Evolutionary conservation across 129 eudicot species (phyloP), one percentile per base, ranked within the genome.

Genomic region (Centrapalus pauciflorus): DNA sequence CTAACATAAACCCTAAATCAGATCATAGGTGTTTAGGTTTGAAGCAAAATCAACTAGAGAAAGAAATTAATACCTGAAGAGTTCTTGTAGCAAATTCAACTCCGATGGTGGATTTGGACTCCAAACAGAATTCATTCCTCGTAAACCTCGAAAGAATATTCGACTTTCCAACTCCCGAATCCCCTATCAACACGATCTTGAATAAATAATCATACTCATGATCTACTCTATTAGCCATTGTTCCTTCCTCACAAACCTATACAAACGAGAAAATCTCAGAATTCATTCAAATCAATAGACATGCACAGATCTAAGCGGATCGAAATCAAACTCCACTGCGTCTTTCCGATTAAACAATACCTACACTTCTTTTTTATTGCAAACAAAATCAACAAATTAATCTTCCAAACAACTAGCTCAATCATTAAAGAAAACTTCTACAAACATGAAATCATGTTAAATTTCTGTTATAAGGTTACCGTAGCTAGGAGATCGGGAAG

Each of bases 101-200:
- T 57, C 79, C 79, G 48, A 75, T 75, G 2, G 79, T 75, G 17
- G 79, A 75, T 66, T 75, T 75, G 10, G 79, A 75, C 49, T 75
- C 79, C 79, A 75, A 34, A 58, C 79, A 75, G 27, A 75, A 75
- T 49, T 75, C 79, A 61, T 75, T 75, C 55, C 79, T 57, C 14
- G 79, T 75, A 66, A 75, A 75, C 62, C 79, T 75, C 25, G 79
- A 75, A 29, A 75, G 16, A 32, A 75, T 75, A 66, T 75, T 75
- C 7, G 79, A 75, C 48, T 75, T 75, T 2, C 79, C 79, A 28
- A 75, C 79, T 30, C 79, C 79, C 7, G 79, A 75, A 50, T 75
- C 79, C 2, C 79, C 79, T 3, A 75, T 75, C 79, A 75, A 75
- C 68, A 75, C 79, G 54, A 75, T 66, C 74, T 75, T 75, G 61